Conservation (phyloP, 257 asterid genomes). For the Petrea volubilis region DNA sequence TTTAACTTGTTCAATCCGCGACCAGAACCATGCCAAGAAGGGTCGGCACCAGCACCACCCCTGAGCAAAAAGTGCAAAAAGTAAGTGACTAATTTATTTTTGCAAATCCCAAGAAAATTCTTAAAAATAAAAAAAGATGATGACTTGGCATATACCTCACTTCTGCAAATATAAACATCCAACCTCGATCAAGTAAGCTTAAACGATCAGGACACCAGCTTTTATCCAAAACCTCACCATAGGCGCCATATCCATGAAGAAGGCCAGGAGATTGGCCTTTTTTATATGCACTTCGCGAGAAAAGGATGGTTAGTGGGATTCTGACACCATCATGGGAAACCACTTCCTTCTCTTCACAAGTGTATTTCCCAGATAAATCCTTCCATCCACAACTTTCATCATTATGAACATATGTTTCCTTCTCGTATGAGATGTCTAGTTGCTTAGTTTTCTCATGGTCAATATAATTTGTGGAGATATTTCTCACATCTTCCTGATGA, state of each 20-base stretch:
- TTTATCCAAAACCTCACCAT: conserved; percentile 79
- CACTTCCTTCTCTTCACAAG: conserved; percentile 69
- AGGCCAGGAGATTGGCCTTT: conserved; percentile 78
- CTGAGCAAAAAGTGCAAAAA: conserved; percentile 30
- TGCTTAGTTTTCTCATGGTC: conserved; percentile 19
- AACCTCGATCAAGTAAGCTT: conserved; percentile 90
- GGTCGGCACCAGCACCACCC: conserved; percentile 82
- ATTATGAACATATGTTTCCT: conserved; percentile 24
- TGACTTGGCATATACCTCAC: conserved; percentile 58
- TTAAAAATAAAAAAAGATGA: not conserved
- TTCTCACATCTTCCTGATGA: conserved; percentile 72
- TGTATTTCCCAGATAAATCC: conserved; percentile 54
- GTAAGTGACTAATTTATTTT: not conserved
- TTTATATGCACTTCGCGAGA: conserved; percentile 51
- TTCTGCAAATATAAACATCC: conserved; percentile 94
- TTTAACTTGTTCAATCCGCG: conserved; percentile 72
- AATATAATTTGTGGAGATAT: conserved; percentile 29
- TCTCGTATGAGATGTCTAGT: conserved; percentile 22
- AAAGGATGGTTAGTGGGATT: conserved; percentile 76
- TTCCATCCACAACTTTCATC: conserved; percentile 36
- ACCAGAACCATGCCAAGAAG: conserved; percentile 77
- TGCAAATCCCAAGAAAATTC: not conserved
- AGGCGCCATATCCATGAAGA: conserved; percentile 93
- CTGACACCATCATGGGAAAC: conserved; percentile 68
- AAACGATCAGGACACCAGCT: conserved; percentile 88